Base-by-base conservation (phyloP, 176 grass and related monocot genomes). In the Juncus effusus region DNA sequence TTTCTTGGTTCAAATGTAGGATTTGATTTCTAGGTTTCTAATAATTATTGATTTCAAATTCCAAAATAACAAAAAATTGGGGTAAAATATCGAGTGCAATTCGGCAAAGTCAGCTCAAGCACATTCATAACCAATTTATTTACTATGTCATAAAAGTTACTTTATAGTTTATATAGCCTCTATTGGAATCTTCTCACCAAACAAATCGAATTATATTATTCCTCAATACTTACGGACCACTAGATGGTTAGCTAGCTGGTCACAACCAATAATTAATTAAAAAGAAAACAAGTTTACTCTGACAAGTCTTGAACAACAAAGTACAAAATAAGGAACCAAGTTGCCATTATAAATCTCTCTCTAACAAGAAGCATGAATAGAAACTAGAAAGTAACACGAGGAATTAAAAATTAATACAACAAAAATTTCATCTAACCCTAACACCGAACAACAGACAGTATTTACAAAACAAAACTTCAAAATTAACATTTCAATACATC, bases 111-210 rank as follows among this genome's bases (percentile, higher is more conserved):
- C 54, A 72, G 39, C 36, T 59, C 38, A 42, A 59, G 13, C 69
- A 72, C 58, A 52, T 72, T 53, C 69, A 72, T 0, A 59, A 19
- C 10, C 3, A 42, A 59, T 42, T 72, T 58, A 58, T 42, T 44
- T 47, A 72, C 4, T 41, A 70, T 50, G 7, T 28, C 7, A 72
- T 53, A 45, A 60, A 47, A 59, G 38, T 3, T 42, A 54, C 42
- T 10, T 16, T 47, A 47, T 38, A 72, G 5, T 56, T 58, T 58
- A 28, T 28, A 28, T 28, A 28, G 19, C 19, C 19, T 69, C 19
- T 72, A 72, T 56, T 72, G 54, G 58, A 54, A 72, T 60, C 53
- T 42, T 72, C 54, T 59, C n/a, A 59, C 5, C 54, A 16, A 71
- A 40, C 54, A 58, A 9, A 47, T 47, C 44, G 9, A 47, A 40